Evolutionary conservation across 108 stramenopile species (phyloP), one percentile per base, ranked within the genome.

Genomic region (Asterionellopsis glacialis): DNA sequence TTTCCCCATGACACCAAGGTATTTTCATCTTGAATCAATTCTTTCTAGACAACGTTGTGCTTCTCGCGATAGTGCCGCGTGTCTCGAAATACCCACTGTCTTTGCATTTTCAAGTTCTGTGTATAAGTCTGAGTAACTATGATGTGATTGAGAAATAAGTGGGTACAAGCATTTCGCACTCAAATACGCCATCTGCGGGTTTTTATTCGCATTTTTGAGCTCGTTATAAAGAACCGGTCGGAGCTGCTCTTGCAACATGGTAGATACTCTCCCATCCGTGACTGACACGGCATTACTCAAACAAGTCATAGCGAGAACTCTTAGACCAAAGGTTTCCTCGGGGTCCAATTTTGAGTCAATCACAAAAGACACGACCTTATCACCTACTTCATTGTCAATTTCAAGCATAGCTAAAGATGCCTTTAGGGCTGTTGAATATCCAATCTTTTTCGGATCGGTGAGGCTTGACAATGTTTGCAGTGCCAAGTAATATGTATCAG

Each of bases 401-500:
- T 63, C 47, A 25, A 82, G 57, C 11, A 82, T 61, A n/a, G 58
- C 73, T 1, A 55, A 38, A 44, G 74, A 57, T 4, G 65, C 74
- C 18, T 39, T 41, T 11, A 52, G 19, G 1, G 76, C 69, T 2
- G 81, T 77, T 12, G 55, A 44, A 2, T 33, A 5, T 9, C 62
- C 62, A 59, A 82, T 69, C 54, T 75, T 76, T 0, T 61, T 51
- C 18, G 77, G 44, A 49, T 83, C 69, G 10, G 74, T 77, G 6
- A 83, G 56, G 11, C 75, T 54, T 1, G 68, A 54, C 1, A 83
- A 72, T 40, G 70, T 77, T 45, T 75, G 70, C 9, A 83, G 54
- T 6, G 69, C 82, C 15, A 83, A 65, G 38, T 67, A 70, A 24
- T 83, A 68, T 3, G 68, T 64, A 45, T 83, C 82, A 1, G 41